Percentiles rank a stretch among this genome's conserved stretches.
Evolutionary conservation across 768 basidiomycete genomes (phyloP).

Genomic region (Lactifluus hygrophoroides): DNA sequence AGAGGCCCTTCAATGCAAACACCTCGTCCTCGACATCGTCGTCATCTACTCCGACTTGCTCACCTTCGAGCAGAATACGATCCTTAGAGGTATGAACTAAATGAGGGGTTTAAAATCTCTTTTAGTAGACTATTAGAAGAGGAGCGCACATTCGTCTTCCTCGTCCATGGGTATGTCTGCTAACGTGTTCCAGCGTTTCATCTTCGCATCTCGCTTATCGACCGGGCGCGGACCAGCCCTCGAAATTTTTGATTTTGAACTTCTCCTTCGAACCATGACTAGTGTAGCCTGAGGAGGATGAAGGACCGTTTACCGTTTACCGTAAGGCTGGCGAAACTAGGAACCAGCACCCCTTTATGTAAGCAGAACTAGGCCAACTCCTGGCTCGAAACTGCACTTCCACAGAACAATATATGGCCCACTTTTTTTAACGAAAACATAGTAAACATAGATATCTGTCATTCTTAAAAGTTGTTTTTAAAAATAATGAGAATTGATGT

Average conservation of each 20-base stretch:
- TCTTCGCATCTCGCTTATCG: slow-evolving; percentile 41
- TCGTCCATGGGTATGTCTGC: slow-evolving; percentile 69
- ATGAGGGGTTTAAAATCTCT: neutral
- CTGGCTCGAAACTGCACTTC: too few species aligned
- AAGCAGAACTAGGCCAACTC: too few species aligned
- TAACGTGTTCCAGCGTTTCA: slow-evolving; percentile 59
- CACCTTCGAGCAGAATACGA: slow-evolving; percentile 67
- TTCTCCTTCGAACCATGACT: slow-evolving; percentile 13
- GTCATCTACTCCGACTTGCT: slow-evolving; percentile 40
- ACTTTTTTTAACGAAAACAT: too few species aligned
- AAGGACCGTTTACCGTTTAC: too few species aligned
- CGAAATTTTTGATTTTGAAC: neutral
- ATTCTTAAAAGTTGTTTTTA: too few species aligned
- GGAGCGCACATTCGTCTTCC: slow-evolving; percentile 64
- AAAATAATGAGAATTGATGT: too few species aligned
- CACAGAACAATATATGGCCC: too few species aligned
- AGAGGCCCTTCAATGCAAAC: slow-evolving; percentile 60
- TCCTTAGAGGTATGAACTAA: slow-evolving; percentile 70
- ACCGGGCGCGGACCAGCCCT: slow-evolving; percentile 37
- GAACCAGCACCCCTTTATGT: too few species aligned
- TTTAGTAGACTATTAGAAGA: neutral
- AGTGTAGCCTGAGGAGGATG: too few species aligned
- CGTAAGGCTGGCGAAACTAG: too few species aligned
- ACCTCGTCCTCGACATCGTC: slow-evolving; percentile 70
- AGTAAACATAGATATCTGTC: too few species aligned